These are phyloP conservation scores for Saccharomyces hybrid DNA, from an alignment of 1,139 yeast genomes.

Conservation along the genomic window DNA sequence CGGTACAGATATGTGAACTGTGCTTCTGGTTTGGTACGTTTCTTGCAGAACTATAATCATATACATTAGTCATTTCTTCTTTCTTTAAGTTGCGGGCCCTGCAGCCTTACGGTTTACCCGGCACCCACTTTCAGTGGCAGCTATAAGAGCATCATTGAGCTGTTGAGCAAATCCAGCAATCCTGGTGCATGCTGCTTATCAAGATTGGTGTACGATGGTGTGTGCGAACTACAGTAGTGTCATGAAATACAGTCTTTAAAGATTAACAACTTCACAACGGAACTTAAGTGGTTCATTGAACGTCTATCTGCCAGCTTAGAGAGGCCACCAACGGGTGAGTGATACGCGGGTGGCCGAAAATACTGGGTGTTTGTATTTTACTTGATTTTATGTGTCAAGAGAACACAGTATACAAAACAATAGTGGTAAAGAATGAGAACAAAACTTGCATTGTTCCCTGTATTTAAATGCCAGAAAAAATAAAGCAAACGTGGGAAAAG, in stretches of 20 bases:
- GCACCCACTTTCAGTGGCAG: not conserved
- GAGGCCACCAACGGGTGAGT: slow-evolving; percentile 2
- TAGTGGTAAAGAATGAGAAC: not conserved
- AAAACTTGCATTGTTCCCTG: not conserved
- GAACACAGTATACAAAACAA: too few relatives aligned
- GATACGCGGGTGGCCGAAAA: slow-evolving; percentile 8
- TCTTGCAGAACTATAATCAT: not conserved
- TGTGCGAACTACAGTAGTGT: slow-evolving; percentile 6
- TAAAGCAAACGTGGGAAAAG: not conserved
- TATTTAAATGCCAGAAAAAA: not conserved
- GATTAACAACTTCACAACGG: slow-evolving; percentile 1
- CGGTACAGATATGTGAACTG: not conserved
- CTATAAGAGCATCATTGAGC: not conserved
- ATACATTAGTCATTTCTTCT: not conserved
- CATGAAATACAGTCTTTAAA: slow-evolving; percentile 1
- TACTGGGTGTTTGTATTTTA: slow-evolving; percentile 2
- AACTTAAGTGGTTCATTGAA: slow-evolving; percentile 3
- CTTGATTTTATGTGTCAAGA: not conserved
- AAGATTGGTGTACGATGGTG: not conserved
- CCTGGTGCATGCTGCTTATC: not conserved
- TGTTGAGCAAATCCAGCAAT: not conserved
- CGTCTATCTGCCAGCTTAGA: slow-evolving; percentile 5
- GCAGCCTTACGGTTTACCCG: not conserved
- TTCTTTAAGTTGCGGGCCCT: not conserved
- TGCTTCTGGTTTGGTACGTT: not conserved